phyloP scores from a whole-genome alignment of 2,329 filamentous ascomycete species.

The Epicoccum sorghinum region DNA sequence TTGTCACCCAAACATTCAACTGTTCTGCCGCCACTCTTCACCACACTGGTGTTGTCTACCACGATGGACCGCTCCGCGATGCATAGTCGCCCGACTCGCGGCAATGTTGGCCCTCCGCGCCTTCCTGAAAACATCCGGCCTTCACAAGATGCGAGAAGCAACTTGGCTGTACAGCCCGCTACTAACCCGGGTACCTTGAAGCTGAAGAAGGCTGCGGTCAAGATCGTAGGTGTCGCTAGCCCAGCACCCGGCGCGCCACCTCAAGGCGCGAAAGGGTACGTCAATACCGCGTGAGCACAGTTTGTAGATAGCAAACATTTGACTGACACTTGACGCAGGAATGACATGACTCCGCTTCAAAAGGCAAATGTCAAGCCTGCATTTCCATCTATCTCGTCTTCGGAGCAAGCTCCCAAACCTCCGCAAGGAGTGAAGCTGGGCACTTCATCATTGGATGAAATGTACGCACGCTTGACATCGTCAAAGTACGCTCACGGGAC shows the following conservation, averaged over 20 bases:
- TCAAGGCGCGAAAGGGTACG: neutral
- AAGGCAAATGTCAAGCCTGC: too few species aligned
- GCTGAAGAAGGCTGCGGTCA: conserved; percentile 40
- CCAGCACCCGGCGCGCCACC: conserved; percentile 1
- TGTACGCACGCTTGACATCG: too few species aligned
- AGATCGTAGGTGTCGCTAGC: conserved; percentile 29
- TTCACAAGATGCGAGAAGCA: conserved; percentile 10
- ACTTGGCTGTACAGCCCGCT: conserved; percentile 33
- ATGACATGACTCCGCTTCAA: too few species aligned
- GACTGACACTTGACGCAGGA: too few species aligned
- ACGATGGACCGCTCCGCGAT: conserved; percentile 23
- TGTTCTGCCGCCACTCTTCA: neutral
- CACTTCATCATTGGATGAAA: too few species aligned
- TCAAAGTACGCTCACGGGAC: too few species aligned
- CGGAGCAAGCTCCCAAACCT: too few species aligned
- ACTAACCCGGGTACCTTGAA: conserved; percentile 21
- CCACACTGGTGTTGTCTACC: neutral
- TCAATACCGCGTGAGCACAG: too few species aligned
- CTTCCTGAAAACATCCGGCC: neutral
- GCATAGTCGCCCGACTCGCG: conserved; percentile 12
- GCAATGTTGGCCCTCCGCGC: neutral
- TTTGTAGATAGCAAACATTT: too few species aligned
- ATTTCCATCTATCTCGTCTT: too few species aligned
- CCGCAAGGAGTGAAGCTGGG: too few species aligned
- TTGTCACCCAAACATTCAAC: conserved; percentile 9